These are phyloP conservation scores for Knoxia roxburghii DNA, from an alignment of 257 asterid genomes.

Conservation along the genomic window DNA sequence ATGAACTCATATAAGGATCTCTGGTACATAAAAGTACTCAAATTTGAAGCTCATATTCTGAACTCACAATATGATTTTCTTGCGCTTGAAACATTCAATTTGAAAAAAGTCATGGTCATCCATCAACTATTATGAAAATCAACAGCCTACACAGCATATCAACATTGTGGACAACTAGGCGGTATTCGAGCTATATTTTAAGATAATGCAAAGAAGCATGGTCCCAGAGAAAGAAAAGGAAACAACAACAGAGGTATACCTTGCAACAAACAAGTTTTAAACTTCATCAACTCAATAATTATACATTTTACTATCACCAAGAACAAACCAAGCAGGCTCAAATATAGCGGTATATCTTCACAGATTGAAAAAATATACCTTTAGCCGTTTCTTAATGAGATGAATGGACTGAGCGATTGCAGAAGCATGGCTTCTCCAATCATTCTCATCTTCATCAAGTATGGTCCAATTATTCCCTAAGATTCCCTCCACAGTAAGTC, in stretches of 20 bases:
- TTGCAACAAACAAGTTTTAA: neutral
- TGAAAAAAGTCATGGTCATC: neutral
- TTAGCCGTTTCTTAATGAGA: slow-evolving; percentile 81
- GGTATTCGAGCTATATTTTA: neutral
- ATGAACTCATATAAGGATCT: neutral
- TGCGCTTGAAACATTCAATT: neutral
- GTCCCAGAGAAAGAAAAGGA: neutral
- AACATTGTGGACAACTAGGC: neutral
- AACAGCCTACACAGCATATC: neutral
- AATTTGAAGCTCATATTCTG: neutral
- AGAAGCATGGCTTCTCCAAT: slow-evolving; percentile 91
- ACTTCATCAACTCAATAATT: neutral
- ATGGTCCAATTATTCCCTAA: slow-evolving; percentile 70
- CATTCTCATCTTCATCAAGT: slow-evolving; percentile 63
- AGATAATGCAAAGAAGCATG: neutral
- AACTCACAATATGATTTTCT: neutral
- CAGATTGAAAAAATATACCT: slow-evolving; percentile 28
- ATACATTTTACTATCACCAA: neutral
- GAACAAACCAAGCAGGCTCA: neutral
- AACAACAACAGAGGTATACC: neutral
- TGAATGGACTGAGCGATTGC: slow-evolving; percentile 82
- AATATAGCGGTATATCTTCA: neutral
- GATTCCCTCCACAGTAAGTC: slow-evolving; percentile 76
- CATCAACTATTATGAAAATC: neutral
- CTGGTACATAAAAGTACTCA: neutral